phyloP scores from a whole-genome alignment of 345 rosid species.

The Pseudoturritis turrita region DNA sequence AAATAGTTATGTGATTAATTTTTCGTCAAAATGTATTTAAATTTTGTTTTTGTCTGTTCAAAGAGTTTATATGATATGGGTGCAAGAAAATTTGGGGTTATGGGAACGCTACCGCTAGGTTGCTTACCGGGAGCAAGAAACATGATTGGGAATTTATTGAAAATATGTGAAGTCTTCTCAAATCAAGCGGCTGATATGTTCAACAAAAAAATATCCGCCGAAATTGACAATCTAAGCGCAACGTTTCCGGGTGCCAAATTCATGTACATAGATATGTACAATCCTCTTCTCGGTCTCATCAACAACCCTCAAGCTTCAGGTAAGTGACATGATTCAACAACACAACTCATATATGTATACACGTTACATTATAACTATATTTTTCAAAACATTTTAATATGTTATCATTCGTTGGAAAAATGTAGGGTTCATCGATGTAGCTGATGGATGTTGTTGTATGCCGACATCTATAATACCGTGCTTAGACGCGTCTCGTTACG shows the following conservation, averaged over 20 bases:
- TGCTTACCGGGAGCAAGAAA: slow-evolving; percentile 56
- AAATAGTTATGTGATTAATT: neutral
- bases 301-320: slow-evolving; percentile 39
- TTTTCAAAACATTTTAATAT: neutral
- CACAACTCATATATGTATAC: too few species aligned
- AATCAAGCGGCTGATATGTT: slow-evolving; percentile 51
- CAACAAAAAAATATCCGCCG: slow-evolving; percentile 43
- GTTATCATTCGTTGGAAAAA: neutral
- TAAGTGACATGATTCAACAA: neutral
- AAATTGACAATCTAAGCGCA: slow-evolving; percentile 27
- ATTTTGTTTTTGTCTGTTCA: neutral
- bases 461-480: slow-evolving; percentile 17
- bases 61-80: slow-evolving; percentile 46
- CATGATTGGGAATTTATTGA: slow-evolving; percentile 32
- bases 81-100: slow-evolving; percentile 55
- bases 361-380: neutral
- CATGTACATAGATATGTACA: slow-evolving; percentile 44
- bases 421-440: slow-evolving; percentile 18
- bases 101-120: slow-evolving; percentile 42
- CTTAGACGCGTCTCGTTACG: slow-evolving; percentile 21
- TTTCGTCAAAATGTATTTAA: neutral
- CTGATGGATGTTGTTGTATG: slow-evolving; percentile 24
- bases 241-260: slow-evolving; percentile 35
- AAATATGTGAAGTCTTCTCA: slow-evolving; percentile 27
- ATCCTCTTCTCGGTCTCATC: slow-evolving; percentile 39